A percentile compares a stretch with the other conserved stretches of the same genome.
Conservation (phyloP, 768 basidiomycete genomes). For the Xerocomus brunneocitrinus region DNA sequence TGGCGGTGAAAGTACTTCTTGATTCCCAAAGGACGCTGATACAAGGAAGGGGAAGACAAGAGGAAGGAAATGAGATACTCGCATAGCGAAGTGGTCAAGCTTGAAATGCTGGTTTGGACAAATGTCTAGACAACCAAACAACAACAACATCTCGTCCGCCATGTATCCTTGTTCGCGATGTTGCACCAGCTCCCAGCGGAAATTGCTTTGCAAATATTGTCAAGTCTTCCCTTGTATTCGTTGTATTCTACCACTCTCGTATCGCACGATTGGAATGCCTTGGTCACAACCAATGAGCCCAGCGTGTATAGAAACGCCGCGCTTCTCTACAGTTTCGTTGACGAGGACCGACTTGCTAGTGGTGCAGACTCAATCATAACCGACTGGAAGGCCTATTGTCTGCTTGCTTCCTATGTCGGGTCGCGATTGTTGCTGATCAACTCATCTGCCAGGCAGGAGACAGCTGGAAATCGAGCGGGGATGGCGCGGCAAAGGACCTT, state of each 20-base stretch:
- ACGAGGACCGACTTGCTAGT: constrained; percentile 26
- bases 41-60: constrained; percentile 30
- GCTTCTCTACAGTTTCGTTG: constrained; percentile 43
- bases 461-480: constrained; percentile 42
- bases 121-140: background rate
- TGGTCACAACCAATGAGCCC: constrained; percentile 44
- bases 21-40: constrained; percentile 28
- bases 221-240: constrained; percentile 45
- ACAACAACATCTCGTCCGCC: no score
- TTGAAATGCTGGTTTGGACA: background rate
- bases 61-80: constrained; percentile 15
- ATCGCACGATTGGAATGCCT: constrained; percentile 43
- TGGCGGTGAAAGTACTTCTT: constrained; percentile 21
- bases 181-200: constrained; percentile 51
- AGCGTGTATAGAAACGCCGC: constrained; percentile 57
- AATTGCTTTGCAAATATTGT: constrained; percentile 45
- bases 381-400: constrained; percentile 62
- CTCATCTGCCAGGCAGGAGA: constrained; percentile 36
- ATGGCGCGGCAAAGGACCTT: constrained; percentile 53
- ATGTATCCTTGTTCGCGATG: constrained; percentile 20
- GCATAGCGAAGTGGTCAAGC: constrained; percentile 11
- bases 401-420: constrained; percentile 1
- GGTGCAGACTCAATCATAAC: constrained; percentile 29
- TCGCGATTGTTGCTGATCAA: constrained; percentile 6
- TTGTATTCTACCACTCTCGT: constrained; percentile 35